These are phyloP conservation scores for Retiboletus flavoniger DNA, from an alignment of 1,284 basidiomycete genomes.

Conservation along the genomic window DNA sequence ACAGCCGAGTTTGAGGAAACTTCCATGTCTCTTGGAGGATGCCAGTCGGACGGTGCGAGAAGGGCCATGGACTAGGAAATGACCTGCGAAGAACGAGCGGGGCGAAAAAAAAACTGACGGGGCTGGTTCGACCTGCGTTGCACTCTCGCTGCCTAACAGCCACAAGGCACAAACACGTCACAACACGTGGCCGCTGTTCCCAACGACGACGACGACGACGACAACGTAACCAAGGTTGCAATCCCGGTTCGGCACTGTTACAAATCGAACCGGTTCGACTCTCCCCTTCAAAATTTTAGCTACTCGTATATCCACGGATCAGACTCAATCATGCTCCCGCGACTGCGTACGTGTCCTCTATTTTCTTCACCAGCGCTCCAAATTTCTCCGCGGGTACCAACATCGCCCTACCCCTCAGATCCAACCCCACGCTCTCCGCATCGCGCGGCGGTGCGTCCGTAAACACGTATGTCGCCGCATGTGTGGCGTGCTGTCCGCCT, in stretches of 20 bases:
- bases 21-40: slow-evolving; percentile 65
- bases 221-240: too few species aligned
- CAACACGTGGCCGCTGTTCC: slow-evolving; percentile 15
- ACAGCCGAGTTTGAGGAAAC: slow-evolving; percentile 39
- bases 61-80: slow-evolving; percentile 60
- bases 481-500: slow-evolving; percentile 53
- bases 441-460: slow-evolving; percentile 57
- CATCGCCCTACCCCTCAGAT: slow-evolving; percentile 75
- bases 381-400: slow-evolving; percentile 55
- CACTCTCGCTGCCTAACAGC: slow-evolving; percentile 15
- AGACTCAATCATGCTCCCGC: too few species aligned
- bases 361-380: slow-evolving; percentile 39
- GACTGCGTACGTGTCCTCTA: slow-evolving; percentile 37
- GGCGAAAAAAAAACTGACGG: neutral
- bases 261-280: slow-evolving; percentile 3
- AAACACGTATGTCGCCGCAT: slow-evolving; percentile 66
- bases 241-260: too few species aligned
- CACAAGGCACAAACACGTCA: slow-evolving; percentile 22
- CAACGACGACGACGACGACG: slow-evolving; percentile 7
- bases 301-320: too few species aligned
- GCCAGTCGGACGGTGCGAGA: slow-evolving; percentile 73
- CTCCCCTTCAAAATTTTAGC: too few species aligned
- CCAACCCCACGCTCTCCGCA: slow-evolving; percentile 77
- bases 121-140: slow-evolving; percentile 13
- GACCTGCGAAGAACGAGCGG: neutral